These are phyloP conservation scores for Akanthomyces muscarius DNA, from an alignment of 2,329 filamentous ascomycete genomes.

Conservation along the genomic window DNA sequence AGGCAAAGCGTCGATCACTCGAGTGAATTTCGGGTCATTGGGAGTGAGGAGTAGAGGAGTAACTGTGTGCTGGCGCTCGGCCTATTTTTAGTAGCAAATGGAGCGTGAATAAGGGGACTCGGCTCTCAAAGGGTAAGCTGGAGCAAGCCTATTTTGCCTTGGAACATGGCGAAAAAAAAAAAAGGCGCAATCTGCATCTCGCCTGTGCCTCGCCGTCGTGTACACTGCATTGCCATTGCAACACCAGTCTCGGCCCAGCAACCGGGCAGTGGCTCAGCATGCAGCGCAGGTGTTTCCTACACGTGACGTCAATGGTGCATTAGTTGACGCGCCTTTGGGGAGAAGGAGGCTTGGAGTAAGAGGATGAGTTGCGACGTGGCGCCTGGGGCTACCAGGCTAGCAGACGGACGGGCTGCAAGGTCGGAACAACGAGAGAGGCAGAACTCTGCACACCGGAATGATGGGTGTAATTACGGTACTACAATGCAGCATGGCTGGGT, in stretches of 20 bases:
- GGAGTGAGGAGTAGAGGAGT: no score
- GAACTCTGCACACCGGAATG: neutral
- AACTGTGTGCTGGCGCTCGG: neutral
- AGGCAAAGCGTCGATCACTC: neutral
- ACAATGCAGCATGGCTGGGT: neutral
- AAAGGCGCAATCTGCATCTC: neutral
- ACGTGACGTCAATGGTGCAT: conserved; percentile 1
- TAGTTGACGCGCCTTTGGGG: no score
- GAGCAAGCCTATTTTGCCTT: neutral
- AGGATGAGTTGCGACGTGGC: neutral
- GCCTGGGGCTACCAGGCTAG: neutral
- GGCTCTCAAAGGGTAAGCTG: neutral
- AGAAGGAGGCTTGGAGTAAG: no score
- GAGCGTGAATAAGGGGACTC: neutral
- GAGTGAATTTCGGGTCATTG: neutral
- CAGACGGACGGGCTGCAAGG: neutral
- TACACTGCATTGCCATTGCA: neutral
- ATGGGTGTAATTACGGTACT: no score
- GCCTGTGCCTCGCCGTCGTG: neutral
- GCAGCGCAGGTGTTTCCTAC: neutral
- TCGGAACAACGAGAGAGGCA: neutral
- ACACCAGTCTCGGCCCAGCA: neutral
- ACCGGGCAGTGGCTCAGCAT: neutral
- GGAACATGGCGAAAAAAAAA: neutral
- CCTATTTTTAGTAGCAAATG: neutral